Evolutionary conservation across 2,329 filamentous ascomycete genomes (phyloP), one percentile per base, ranked within the genome.

Genomic region (Xylariomycetidae sp.): DNA sequence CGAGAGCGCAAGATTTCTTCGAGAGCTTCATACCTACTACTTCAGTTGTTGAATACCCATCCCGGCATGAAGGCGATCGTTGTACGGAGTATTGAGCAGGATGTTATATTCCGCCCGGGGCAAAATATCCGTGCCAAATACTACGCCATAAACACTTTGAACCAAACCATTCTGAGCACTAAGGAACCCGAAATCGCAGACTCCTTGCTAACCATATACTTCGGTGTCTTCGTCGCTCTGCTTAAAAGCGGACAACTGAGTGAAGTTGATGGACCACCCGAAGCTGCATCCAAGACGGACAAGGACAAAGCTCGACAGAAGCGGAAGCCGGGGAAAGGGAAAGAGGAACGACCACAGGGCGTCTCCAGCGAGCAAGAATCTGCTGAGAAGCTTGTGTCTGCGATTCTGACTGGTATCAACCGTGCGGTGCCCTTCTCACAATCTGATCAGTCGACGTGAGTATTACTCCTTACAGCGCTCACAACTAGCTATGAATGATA

Each of bases 1-100:
- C 86, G 85, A 27, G 88, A 94, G 46, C 88, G 88, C 57, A 98
- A 97, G 62, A 94, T 98, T 50, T 83, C 92, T 1, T 98, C 92
- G 4, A 80, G 89, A 40, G 84, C 90, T 3, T 97, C 92, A 0
- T 94, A 95, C 60, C 74, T 97, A 27, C 70, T 98, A n/a, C 71
- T 98, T 33, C 92, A 98, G 56, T 70, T 98, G 6, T 79, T 96
- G 53, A 85, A 82, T 38, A 80, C 82, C 0, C 92, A 98, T 57
- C 92, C 92, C 1, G 74, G 87, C 34, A 98, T 98, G 92, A 97
- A 96, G 61, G 71, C 77, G 12, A 81, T 94, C 33, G 84, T 98
- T 45, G 80, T 96, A 46, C 81, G 78, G 41, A 79, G 81, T 8
- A 80, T 98, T 27, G 90, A 98, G 59, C 81, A 85, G 34, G 90